Evolutionary conservation across 2,329 filamentous ascomycete species (phyloP).

Genomic region (Arthrobotrys megalospora): DNA sequence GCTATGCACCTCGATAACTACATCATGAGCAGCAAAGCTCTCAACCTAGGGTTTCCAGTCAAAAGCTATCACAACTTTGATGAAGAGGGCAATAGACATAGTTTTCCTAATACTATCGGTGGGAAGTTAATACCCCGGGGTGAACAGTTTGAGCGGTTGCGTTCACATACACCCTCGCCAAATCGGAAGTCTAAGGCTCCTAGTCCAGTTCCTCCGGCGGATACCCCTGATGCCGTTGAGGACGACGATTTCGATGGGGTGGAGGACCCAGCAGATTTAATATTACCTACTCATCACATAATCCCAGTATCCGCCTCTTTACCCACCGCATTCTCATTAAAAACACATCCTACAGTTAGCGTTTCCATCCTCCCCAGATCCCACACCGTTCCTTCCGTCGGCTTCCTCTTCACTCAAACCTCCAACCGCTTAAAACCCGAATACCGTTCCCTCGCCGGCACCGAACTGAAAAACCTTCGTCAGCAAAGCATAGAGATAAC

Average conservation of each 20-base stretch:
- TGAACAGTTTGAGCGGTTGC: slow-evolving; percentile 3
- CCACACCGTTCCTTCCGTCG: slow-evolving; percentile 70
- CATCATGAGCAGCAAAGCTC: slow-evolving; percentile 63
- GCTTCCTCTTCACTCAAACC: slow-evolving; percentile 69
- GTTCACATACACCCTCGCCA: slow-evolving; percentile 34
- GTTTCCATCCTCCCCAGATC: slow-evolving; percentile 70
- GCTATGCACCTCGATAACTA: slow-evolving; percentile 67
- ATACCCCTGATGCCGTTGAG: slow-evolving; percentile 67
- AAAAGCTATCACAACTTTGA: slow-evolving; percentile 55
- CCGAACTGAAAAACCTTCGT: slow-evolving; percentile 68
- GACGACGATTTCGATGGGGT: slow-evolving; percentile 64
- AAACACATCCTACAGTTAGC: slow-evolving; percentile 65
- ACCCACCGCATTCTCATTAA: slow-evolving; percentile 5
- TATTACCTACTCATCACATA: slow-evolving; percentile 52
- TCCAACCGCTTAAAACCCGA: slow-evolving; percentile 68
- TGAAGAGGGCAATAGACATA: slow-evolving; percentile 28
- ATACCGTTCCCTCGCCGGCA: slow-evolving; percentile 66
- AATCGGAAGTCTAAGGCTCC: slow-evolving; percentile 20
- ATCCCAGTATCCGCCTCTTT: slow-evolving; percentile 37
- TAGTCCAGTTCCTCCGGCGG: slow-evolving; percentile 22
- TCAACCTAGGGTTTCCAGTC: slow-evolving; percentile 38
- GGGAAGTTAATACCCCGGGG: slow-evolving; percentile 10
- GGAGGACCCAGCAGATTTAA: slow-evolving; percentile 30
- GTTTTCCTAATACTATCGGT: neutral
- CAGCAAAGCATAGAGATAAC: slow-evolving; percentile 68